Evolutionary conservation across 257 asterid species (phyloP), one percentile per base, ranked within the genome.

Genomic region (Solanum pennellii): DNA sequence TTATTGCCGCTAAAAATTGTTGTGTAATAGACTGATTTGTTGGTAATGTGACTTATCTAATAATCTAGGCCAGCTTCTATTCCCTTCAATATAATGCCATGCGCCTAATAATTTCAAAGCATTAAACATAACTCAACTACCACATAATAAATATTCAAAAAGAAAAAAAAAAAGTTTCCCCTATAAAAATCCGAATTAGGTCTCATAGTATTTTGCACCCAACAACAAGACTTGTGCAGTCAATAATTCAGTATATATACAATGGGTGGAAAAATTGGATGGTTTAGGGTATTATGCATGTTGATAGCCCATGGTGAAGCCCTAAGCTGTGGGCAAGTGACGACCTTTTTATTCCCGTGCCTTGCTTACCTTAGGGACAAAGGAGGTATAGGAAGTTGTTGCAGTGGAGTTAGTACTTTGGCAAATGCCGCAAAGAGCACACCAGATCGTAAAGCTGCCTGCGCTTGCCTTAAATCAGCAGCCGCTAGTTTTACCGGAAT

Each of bases 381-480:
- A 3, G 92, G 91, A 5, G 88, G 90, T 3, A 20, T 87, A 7
- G 92, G 92, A 3, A 7, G 10, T 2, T 93, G 96, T 91, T 93
- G 96, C 88, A 6, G 11, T 3, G 96, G 95, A 1, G 90, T 93
- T 4, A 49, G 25, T 86, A 16, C 56, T 0, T 92, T 93, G 8
- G 52, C 89, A 69, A 12, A 6, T 12, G 83, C 89, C 13, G 94
- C 96, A 21, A 85, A 1, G 44, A 89, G 92, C 60, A 88, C 90
- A 56, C 1, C 83, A 2, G 96, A 92, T 60, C 94, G 94, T 23
- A 91, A 85, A 87, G 0, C 56, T 10, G 88, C 84, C 3, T 93
- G 96, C 87, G 1, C 0, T 20, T 93, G 96, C 90, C 89, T 93
- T 8, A 89, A 93, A 82, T 3, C 79, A 18, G 86, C 93, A 2